Percentiles rank a stretch among this genome's conserved stretches.
These are phyloP conservation scores for Globisporangium mamillatum DNA, from an alignment of 352 stramenopile genomes.

Conservation along the genomic window DNA sequence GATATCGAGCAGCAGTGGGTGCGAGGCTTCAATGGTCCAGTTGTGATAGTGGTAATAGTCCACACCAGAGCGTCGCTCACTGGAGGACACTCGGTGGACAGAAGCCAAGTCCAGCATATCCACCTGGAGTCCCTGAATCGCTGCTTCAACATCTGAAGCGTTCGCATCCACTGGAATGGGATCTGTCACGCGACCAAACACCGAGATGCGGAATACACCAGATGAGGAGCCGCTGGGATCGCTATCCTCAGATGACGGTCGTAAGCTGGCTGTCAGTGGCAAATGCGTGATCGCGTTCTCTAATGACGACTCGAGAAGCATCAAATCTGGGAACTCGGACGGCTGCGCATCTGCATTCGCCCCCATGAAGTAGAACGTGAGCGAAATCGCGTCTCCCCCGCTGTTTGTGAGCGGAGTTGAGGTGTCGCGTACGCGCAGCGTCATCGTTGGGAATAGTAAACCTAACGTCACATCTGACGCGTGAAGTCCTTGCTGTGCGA, in stretches of 20 bases:
- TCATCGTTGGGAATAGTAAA: slow-evolving; percentile 1
- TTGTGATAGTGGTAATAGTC: background rate
- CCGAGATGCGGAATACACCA: slow-evolving; percentile 8
- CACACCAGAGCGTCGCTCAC: background rate
- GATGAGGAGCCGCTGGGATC: background rate
- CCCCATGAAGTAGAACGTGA: slow-evolving; percentile 6
- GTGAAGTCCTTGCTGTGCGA: slow-evolving; percentile 1
- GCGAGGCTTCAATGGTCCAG: slow-evolving; percentile 16
- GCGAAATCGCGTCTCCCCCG: background rate
- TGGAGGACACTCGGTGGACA: slow-evolving; percentile 6
- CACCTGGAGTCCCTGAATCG: slow-evolving; percentile 8
- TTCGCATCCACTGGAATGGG: slow-evolving; percentile 5
- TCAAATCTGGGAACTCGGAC: slow-evolving; percentile 8
- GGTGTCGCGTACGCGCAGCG: slow-evolving; percentile 12
- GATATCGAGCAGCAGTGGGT: slow-evolving; percentile 9
- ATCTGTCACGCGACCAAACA: slow-evolving; percentile 12
- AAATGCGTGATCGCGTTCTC: slow-evolving; percentile 1
- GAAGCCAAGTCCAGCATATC: background rate
- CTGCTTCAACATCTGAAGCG: slow-evolving; percentile 8
- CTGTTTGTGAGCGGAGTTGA: background rate
- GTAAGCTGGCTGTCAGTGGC: background rate
- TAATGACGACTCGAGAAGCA: slow-evolving; percentile 7
- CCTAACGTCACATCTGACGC: slow-evolving; percentile 11
- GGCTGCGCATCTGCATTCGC: background rate
- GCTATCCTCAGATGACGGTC: background rate